Percentiles rank a stretch among this genome's conserved stretches.
phyloP scores from a whole-genome alignment of 2,329 filamentous ascomycete species.

The Arthrobotrys sinensis region DNA sequence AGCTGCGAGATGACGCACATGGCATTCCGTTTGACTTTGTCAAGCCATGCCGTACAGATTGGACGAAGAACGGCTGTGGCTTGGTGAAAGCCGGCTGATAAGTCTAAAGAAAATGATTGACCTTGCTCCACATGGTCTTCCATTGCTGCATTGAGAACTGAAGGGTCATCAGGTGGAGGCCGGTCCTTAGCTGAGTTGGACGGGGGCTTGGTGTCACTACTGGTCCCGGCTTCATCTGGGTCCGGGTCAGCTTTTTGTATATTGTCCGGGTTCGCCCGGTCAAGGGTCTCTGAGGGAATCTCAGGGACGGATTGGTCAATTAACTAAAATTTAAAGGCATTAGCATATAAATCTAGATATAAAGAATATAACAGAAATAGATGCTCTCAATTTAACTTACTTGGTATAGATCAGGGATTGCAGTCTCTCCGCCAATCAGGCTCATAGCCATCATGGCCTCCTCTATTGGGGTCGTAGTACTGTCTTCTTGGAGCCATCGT shows the following conservation, averaged over 20 bases:
- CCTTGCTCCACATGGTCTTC: slow-evolving; percentile 48
- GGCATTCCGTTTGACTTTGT: slow-evolving; percentile 56
- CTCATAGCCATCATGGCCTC: slow-evolving; percentile 60
- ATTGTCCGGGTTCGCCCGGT: slow-evolving; percentile 42
- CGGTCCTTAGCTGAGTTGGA: background rate
- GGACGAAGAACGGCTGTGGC: slow-evolving; percentile 42
- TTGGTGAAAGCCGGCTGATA: slow-evolving; percentile 41
- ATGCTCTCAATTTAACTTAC: slow-evolving; percentile 11
- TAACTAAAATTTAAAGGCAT: slow-evolving; percentile 32
- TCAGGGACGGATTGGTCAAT: slow-evolving; percentile 52
- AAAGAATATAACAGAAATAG: background rate
- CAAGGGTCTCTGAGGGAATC: slow-evolving; percentile 46
- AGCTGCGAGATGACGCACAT: slow-evolving; percentile 14
- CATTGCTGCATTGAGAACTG: slow-evolving; percentile 32
- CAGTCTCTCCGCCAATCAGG: slow-evolving; percentile 51
- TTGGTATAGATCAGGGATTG: slow-evolving; percentile 52
- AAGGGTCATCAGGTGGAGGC: slow-evolving; percentile 14
- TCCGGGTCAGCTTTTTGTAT: background rate
- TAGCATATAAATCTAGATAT: background rate
- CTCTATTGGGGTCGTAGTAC: slow-evolving; percentile 51
- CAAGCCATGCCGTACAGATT: slow-evolving; percentile 42
- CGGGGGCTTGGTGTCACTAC: background rate
- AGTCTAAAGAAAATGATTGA: slow-evolving; percentile 1
- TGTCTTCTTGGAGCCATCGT: slow-evolving; percentile 53
- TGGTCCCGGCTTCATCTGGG: background rate